Evolutionary conservation across 176 grass and related monocot species (phyloP).

Genomic region (Aegilops longissima): DNA sequence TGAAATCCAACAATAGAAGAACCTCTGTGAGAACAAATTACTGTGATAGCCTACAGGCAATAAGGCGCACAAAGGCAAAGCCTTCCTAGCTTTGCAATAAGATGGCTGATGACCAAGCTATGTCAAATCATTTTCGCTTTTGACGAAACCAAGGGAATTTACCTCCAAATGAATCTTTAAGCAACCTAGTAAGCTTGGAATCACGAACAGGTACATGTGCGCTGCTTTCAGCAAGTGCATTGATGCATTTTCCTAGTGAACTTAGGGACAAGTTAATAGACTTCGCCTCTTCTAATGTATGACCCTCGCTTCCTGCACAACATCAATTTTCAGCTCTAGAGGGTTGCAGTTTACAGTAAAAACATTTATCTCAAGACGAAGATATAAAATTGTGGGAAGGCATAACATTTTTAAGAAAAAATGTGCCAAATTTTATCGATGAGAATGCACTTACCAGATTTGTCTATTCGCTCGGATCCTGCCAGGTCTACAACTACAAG

Average conservation of each 20-base stretch:
- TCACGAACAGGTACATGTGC: conserved; percentile 94
- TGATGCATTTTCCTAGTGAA: conserved; percentile 96
- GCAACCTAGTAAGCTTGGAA: conserved; percentile 98
- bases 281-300: conserved; percentile 98
- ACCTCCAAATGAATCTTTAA: conserved; percentile 99
- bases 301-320: conserved; percentile 90
- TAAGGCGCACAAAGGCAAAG: not conserved
- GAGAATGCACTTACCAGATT: conserved; percentile 59
- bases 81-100: not conserved
- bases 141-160: not conserved
- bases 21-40: conserved; percentile 34
- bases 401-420: not conserved
- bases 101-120: not conserved
- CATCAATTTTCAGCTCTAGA: conserved; percentile 23
- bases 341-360: not conserved
- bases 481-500: conserved; percentile 98
- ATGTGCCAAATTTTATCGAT: not conserved
- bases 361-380: not conserved
- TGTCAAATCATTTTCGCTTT: not conserved
- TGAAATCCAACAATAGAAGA: conserved; percentile 40
- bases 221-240: conserved; percentile 98
- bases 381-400: not conserved
- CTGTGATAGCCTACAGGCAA: not conserved
- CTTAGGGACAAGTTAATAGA: conserved; percentile 98
- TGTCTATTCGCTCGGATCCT: conserved; percentile 97